Conservation (phyloP, 495 filamentous ascomycete species). For the Lasiosphaeria miniovina region DNA sequence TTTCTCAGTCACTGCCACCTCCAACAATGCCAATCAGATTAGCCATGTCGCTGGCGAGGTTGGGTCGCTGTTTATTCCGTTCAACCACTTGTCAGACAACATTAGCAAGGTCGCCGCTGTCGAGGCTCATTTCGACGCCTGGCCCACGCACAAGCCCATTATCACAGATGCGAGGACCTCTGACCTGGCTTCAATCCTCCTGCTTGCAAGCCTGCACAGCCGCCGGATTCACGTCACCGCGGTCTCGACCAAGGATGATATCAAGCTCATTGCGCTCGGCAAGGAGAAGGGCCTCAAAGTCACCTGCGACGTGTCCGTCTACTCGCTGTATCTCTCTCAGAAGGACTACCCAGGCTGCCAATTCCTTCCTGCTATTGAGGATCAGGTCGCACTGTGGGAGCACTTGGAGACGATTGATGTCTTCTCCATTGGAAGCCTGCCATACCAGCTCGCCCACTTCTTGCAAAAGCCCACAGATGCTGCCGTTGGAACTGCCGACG, state of each 20-base stretch:
- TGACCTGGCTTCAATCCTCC: constrained; percentile 74
- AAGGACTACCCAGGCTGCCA: constrained; percentile 69
- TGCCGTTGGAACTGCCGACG: constrained; percentile 68
- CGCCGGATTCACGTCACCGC: constrained; percentile 82
- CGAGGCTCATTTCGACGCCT: constrained; percentile 75
- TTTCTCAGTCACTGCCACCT: constrained; percentile 78
- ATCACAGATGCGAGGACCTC: constrained; percentile 83
- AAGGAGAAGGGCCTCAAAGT: constrained; percentile 82
- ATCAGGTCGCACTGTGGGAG: constrained; percentile 78
- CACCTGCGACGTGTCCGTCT: constrained; percentile 81
- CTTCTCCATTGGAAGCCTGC: constrained; percentile 80
- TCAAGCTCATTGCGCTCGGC: constrained; percentile 72
- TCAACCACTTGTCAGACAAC: constrained; percentile 82
- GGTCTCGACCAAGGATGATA: constrained; percentile 79
- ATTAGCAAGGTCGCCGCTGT: constrained; percentile 84
- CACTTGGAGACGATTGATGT: constrained; percentile 74
- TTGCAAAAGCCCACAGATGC: constrained; percentile 49
- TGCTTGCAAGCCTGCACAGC: constrained; percentile 78
- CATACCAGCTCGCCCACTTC: constrained; percentile 69
- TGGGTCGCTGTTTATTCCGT: constrained; percentile 82
- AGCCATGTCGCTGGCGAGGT: constrained; percentile 69
- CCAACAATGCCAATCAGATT: constrained; percentile 72
- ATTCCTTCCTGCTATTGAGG: constrained; percentile 63
- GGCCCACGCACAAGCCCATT: constrained; percentile 79
- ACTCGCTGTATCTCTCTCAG: constrained; percentile 74